A percentile compares a stretch with the other conserved stretches of the same genome.
These are phyloP conservation scores for Cladosporium sp. DNA, from an alignment of 2,329 filamentous ascomycete species.

Conservation along the genomic window DNA sequence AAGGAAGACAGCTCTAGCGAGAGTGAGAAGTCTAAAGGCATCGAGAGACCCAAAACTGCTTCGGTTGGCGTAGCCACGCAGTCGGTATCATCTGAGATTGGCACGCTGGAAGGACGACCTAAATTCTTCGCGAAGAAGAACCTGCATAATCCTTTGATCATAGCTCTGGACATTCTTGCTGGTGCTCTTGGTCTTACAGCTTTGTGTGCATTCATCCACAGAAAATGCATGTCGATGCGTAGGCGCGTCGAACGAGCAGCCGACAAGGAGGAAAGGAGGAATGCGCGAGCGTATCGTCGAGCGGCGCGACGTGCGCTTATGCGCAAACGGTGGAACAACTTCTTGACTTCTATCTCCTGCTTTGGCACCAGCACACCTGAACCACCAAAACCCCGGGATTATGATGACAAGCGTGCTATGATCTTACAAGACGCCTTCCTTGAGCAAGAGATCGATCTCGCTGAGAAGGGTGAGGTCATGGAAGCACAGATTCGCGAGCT, in stretches of 20 bases:
- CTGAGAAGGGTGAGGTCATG: slow-evolving; percentile 44
- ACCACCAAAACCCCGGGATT: slow-evolving; percentile 42
- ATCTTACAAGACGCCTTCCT: slow-evolving; percentile 43
- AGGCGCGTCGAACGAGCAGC: slow-evolving; percentile 55
- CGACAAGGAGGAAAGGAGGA: slow-evolving; percentile 55
- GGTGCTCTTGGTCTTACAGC: slow-evolving; percentile 47
- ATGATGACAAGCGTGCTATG: slow-evolving; percentile 54
- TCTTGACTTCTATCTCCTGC: slow-evolving; percentile 33
- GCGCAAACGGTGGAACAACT: slow-evolving; percentile 50
- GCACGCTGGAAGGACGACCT: slow-evolving; percentile 10
- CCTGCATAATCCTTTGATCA: slow-evolving; percentile 20
- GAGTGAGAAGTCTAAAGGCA: not conserved
- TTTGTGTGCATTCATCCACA: slow-evolving; percentile 46
- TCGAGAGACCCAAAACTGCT: not conserved
- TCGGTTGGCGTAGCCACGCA: not conserved
- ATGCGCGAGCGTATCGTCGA: slow-evolving; percentile 52
- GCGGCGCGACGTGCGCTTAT: slow-evolving; percentile 55
- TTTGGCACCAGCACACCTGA: slow-evolving; percentile 31
- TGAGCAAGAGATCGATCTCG: slow-evolving; percentile 44
- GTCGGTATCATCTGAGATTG: not conserved
- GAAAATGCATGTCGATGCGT: slow-evolving; percentile 52
- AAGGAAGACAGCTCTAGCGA: slow-evolving; percentile 15
- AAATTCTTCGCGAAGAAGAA: slow-evolving; percentile 11
- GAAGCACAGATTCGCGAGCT: slow-evolving; percentile 53
- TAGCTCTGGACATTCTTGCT: slow-evolving; percentile 47